These are phyloP conservation scores for Neurospora sp. DNA, from an alignment of 495 filamentous ascomycete species.

Conservation along the genomic window DNA sequence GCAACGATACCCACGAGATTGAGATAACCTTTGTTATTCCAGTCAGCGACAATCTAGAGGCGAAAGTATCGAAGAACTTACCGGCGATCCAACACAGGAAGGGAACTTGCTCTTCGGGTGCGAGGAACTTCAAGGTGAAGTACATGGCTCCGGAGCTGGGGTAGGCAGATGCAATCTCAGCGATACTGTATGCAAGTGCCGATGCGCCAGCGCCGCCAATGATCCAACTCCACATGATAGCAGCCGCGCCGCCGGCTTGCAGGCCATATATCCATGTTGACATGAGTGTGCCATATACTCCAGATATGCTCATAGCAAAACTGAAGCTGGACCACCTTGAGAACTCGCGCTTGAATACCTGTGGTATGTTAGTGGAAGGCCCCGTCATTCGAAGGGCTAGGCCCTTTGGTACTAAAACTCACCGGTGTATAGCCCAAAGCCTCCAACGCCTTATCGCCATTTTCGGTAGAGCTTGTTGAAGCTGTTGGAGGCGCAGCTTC, in stretches of 20 bases:
- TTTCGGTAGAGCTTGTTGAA: constrained; percentile 6
- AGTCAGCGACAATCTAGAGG: not conserved
- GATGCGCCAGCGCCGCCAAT: constrained; percentile 53
- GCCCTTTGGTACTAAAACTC: not conserved
- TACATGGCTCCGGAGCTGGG: constrained; percentile 48
- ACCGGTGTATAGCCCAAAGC: constrained; percentile 26
- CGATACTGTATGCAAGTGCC: constrained; percentile 51
- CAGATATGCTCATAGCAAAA: constrained; percentile 53
- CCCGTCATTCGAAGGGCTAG: not conserved
- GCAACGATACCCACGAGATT: constrained; percentile 58
- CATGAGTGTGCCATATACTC: constrained; percentile 50
- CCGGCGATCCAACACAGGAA: constrained; percentile 39
- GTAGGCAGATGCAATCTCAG: constrained; percentile 50
- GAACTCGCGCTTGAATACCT: constrained; percentile 57
- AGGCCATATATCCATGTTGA: constrained; percentile 54
- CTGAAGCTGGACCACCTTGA: constrained; percentile 52
- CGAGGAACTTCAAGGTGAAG: constrained; percentile 36
- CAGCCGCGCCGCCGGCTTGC: constrained; percentile 47
- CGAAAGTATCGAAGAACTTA: not conserved
- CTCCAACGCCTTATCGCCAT: constrained; percentile 23
- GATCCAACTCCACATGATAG: constrained; percentile 56
- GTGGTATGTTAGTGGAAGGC: not conserved
- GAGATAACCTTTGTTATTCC: constrained; percentile 44
- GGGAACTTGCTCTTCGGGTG: constrained; percentile 31
- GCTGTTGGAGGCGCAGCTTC: not conserved